A percentile compares a stretch with the other conserved stretches of the same genome.
These are phyloP conservation scores for Daucus carota DNA, from an alignment of 129 eudicot species.

Conservation along the genomic window DH1_v3.0 NC_030383.2:45421001-45421500, in stretches of 20 bases:
- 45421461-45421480: too few species aligned
- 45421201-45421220: neutral
- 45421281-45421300: neutral
- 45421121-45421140: neutral
- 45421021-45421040: neutral
- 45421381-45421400: neutral
- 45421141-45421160: neutral
- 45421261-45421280: neutral
- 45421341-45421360: constrained; percentile 5
- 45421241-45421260: neutral
- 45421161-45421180: neutral
- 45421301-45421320: neutral
- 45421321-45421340: neutral
- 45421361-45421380: neutral
- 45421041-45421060: constrained; percentile 1
- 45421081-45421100: constrained; percentile 2
- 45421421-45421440: neutral
- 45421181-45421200: neutral
- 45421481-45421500: too few species aligned
- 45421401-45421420: neutral
- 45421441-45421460: neutral
- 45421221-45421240: neutral
- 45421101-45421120: constrained; percentile 2
- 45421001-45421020: neutral
- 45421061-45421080: neutral